phyloP scores from a whole-genome alignment of 140 eudicot genomes.

The Ambrosia hybrid region DNA sequence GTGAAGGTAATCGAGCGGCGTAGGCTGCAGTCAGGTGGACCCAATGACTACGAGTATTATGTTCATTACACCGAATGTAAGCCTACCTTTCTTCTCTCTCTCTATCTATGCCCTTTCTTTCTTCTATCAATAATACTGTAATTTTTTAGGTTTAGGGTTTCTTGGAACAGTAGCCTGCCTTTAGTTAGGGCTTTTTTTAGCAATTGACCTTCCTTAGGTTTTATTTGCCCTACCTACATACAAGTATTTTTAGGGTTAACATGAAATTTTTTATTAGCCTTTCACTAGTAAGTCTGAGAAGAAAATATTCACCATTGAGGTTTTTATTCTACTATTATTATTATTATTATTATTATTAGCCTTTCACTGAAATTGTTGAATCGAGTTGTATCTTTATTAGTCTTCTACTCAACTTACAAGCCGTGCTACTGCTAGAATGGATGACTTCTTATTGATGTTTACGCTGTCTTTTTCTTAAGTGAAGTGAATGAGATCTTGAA shows the following conservation, averaged over 20 bases:
- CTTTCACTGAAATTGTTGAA: too few species aligned
- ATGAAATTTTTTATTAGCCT: too few species aligned
- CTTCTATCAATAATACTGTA: too few species aligned
- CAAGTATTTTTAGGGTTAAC: too few species aligned
- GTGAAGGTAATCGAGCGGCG: slow-evolving; percentile 98
- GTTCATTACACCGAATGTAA: slow-evolving; percentile 94
- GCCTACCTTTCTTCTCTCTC: slow-evolving; percentile 15
- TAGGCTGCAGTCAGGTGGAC: slow-evolving; percentile 46
- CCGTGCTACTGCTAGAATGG: too few species aligned
- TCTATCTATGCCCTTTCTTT: background rate
- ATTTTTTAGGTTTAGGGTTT: background rate
- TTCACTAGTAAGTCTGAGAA: too few species aligned
- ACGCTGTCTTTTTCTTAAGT: too few species aligned
- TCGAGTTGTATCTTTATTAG: too few species aligned
- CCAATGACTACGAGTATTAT: slow-evolving; percentile 86
- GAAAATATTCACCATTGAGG: background rate
- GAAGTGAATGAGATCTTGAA: too few species aligned
- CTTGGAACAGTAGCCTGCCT: too few species aligned
- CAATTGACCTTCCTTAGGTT: background rate
- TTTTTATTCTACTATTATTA: background rate
- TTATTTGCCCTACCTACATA: background rate
- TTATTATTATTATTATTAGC: background rate
- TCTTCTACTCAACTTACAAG: too few species aligned
- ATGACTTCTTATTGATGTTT: too few species aligned
- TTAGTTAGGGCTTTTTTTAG: background rate